Evolutionary conservation across 2,329 filamentous ascomycete species (phyloP), one percentile per base, ranked within the genome.

Genomic region (Nemania sp.): DNA sequence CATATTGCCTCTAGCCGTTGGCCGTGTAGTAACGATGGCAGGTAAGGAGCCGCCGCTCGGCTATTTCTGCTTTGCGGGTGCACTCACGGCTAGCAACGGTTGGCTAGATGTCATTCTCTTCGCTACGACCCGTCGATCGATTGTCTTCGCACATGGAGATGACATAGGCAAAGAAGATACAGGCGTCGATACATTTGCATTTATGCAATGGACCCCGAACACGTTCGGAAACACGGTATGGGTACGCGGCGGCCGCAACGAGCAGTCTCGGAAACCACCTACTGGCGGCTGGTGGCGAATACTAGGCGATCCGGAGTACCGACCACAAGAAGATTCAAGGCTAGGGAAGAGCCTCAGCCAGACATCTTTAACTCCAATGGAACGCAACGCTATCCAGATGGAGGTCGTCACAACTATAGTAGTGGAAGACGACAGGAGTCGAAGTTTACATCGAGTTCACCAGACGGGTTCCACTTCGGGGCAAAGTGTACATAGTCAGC

Each of bases 1-100:
- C 69, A 90, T 88, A 0, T 79, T 87, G 0, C 88, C 88, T 0
- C 78, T 91, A 0, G 87, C 87, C 4, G 79, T 84, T 0, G 86
- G 87, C 13, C 83, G 88, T 60, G 86, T 90, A 68, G 81, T 82
- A 15, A 81, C 81, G 18, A 88, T 90, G 82, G 80, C 83, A 0
- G 82, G 83, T 1, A 74, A 77, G 10, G 51, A 75, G 0, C 78
- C 86, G 3, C 79, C 82, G 0, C 76, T 85, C 0, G 74, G 71
- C 0, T 87, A 84, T 69, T 87, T 86, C 70, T 83, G 81, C 69
- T 79, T 86, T 11, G 83, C 86, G 0, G 86, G 85, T 1, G 78
- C 79, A 1, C 80, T 88, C 73, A 84, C 88, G 34, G 80, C 81
- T 0, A 81, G 78, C 32, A 84, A 84, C 58, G 83, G 83, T 10